Base-by-base conservation (phyloP, 1,284 basidiomycete genomes). In the Chondrostereum purpureum region DNA sequence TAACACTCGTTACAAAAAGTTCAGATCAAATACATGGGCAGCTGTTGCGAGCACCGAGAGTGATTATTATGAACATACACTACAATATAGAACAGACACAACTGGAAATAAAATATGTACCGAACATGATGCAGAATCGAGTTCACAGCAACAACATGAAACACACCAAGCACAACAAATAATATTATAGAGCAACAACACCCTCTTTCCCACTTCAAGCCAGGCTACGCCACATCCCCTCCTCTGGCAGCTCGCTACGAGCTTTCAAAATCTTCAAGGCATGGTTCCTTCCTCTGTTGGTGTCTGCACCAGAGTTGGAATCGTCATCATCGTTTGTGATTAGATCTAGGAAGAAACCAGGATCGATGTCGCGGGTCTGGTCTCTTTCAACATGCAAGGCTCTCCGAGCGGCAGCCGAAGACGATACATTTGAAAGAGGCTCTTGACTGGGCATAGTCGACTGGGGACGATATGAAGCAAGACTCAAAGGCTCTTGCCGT, bases 211-310 rank as follows among this genome's bases (percentile, higher is more conserved):
- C 43, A n/a, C n/a, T n/a, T 42, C 55, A 70, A 39, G 78, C 83
- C 54, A 88, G 65, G 67, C 84, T 88, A 55, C 84, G 73, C 84
- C 84, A 88, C 82, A 88, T 85, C 18, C 81, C 78, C 27, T 71
- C 77, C 50, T 72, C 75, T 5, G 81, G 82, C 21, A 84, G 47
- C 56, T 72, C 67, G 50, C 72, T 78, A 39, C 80, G 68, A 14
- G 74, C 75, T 58, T 84, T 70, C 45, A 88, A 62, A 42, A 88
- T 88, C 63, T 71, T 77, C 49, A 81, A 56, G 1, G 84, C 84
- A 42, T 69, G 73, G 50, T 70, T 70, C 24, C 67, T 68, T 0
- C 70, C 68, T n/a, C 10, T 10, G 16, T 19, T 45, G 4, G 47
- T 51, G 5, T 67, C 70, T 5, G 67, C 67, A 10, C 62, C 68